phyloP scores from a whole-genome alignment of 352 stramenopile species.

The Phytophthora citricola region DNA sequence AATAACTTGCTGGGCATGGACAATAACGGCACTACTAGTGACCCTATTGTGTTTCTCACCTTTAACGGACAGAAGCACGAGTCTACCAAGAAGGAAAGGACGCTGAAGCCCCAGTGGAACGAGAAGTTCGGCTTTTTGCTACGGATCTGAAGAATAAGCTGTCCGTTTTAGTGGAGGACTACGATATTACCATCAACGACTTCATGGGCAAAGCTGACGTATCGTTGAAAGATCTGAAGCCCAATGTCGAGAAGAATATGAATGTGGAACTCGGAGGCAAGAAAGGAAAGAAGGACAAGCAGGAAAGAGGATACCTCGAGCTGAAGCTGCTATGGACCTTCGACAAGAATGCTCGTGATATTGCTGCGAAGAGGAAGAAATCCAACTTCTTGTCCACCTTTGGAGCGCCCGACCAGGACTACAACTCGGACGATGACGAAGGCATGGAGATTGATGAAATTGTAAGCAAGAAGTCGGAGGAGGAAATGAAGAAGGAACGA shows the following conservation, averaged over 20 bases:
- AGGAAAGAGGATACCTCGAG: slow-evolving; percentile 56
- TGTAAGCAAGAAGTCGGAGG: slow-evolving; percentile 60
- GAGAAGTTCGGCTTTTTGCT: slow-evolving; percentile 82
- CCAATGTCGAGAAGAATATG: slow-evolving; percentile 64
- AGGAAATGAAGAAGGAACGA: slow-evolving; percentile 75
- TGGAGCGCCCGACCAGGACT: slow-evolving; percentile 70
- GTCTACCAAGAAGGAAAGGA: slow-evolving; percentile 77
- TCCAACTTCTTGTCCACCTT: slow-evolving; percentile 61
- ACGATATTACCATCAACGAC: slow-evolving; percentile 81
- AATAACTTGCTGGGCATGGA: slow-evolving; percentile 90
- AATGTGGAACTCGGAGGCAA: slow-evolving; percentile 68
- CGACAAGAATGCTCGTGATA: slow-evolving; percentile 51
- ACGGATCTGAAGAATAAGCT: slow-evolving; percentile 64
- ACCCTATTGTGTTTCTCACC: slow-evolving; percentile 87
- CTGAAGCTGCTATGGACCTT: slow-evolving; percentile 73
- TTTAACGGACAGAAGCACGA: slow-evolving; percentile 85
- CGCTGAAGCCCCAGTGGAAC: slow-evolving; percentile 78
- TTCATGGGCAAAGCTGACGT: slow-evolving; percentile 80
- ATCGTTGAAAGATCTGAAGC: slow-evolving; percentile 57
- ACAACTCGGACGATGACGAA: slow-evolving; percentile 77
- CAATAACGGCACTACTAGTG: slow-evolving; percentile 78
- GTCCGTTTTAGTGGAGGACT: slow-evolving; percentile 70
- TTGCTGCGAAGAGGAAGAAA: slow-evolving; percentile 80
- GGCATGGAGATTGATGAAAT: slow-evolving; percentile 64
- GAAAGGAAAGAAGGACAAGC: slow-evolving; percentile 73